These are phyloP conservation scores for Citrullus mucosospermus DNA, from an alignment of 306 rosid species.

Conservation along the genomic window DNA sequence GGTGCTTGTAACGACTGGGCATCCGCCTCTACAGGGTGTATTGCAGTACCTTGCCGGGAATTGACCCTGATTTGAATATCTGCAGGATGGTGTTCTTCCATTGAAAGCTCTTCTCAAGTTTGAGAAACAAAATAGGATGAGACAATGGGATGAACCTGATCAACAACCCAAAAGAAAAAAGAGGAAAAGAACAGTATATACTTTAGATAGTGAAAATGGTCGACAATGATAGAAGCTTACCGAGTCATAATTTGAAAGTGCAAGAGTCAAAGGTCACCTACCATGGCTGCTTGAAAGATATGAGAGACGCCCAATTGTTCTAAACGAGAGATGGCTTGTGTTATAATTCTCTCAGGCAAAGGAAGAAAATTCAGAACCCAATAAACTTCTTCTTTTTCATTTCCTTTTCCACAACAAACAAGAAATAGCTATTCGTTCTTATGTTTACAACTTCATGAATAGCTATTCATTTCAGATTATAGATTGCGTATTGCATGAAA, in stretches of 20 bases:
- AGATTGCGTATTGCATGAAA: background rate
- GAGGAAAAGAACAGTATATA: background rate
- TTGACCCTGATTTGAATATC: constrained; percentile 32
- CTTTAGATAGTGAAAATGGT: background rate
- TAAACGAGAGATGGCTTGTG: background rate
- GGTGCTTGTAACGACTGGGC: constrained; percentile 17
- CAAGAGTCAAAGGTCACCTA: background rate
- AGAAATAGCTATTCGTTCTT: background rate
- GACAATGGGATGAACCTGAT: background rate
- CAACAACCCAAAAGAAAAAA: background rate
- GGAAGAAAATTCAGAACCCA: background rate
- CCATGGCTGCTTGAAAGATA: background rate
- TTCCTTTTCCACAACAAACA: background rate
- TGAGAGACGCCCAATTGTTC: background rate
- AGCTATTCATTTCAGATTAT: background rate
- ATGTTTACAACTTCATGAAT: background rate
- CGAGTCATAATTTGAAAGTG: background rate
- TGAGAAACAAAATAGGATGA: background rate
- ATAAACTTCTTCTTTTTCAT: background rate
- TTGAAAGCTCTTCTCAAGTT: constrained; percentile 12
- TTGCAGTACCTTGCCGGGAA: constrained; percentile 25
- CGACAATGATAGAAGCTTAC: background rate
- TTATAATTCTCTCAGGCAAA: background rate
- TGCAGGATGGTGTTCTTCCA: constrained; percentile 31
- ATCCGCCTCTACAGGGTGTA: constrained; percentile 45